phyloP scores from a whole-genome alignment of 352 stramenopile species.

The Peronospora tabacina region DNA sequence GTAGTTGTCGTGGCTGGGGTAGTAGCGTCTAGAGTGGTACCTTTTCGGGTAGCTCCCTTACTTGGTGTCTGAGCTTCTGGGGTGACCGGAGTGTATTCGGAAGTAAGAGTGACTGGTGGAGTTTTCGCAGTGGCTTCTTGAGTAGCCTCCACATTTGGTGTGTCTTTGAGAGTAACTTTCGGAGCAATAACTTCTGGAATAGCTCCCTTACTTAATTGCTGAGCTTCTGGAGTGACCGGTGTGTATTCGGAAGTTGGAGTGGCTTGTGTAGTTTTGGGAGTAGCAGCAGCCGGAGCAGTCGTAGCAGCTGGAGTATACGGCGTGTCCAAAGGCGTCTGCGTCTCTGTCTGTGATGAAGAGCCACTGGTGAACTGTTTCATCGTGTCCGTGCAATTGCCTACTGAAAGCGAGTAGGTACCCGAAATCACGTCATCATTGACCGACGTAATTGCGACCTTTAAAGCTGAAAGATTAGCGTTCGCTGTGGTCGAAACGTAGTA shows the following conservation, averaged over 20 bases:
- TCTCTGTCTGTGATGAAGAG: conserved; percentile 12
- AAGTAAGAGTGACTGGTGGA: neutral
- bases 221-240: conserved; percentile 1
- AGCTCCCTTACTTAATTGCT: neutral
- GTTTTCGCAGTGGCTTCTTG: no score
- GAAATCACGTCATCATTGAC: conserved; percentile 44
- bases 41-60: neutral
- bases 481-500: conserved; percentile 45
- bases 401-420: conserved; percentile 43
- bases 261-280: neutral
- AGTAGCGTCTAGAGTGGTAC: no score
- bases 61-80: neutral
- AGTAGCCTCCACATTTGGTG: no score
- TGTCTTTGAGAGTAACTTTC: no score
- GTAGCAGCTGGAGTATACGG: neutral
- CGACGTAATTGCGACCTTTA: conserved; percentile 48
- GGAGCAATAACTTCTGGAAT: neutral
- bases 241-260: conserved; percentile 4
- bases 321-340: neutral
- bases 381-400: conserved; percentile 25
- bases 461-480: conserved; percentile 28
- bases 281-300: neutral
- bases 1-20: no score
- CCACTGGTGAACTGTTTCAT: conserved; percentile 28
- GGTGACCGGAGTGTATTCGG: conserved; percentile 1